Evolutionary conservation across 164 flowering plant species (phyloP), one percentile per base, ranked within the genome.

Genomic region (Magnolia sinica): DNA sequence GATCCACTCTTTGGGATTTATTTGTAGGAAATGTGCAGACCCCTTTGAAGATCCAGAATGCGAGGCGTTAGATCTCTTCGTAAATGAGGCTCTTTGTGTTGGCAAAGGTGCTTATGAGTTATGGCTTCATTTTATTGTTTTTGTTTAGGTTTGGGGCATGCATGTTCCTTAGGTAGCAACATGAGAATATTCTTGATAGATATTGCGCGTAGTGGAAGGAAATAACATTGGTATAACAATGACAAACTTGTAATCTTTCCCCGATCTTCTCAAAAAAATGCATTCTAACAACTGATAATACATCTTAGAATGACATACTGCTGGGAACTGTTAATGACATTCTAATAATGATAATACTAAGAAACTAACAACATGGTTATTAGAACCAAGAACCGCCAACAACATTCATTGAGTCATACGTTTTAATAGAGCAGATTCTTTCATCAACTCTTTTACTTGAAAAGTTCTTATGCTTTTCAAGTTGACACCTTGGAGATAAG

Each of bases 31-130:
- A 81, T 86, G 88, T 79, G 65, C 88, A 72, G 98, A 96, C 87
- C 97, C 98, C 24, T 96, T 96, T 82, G 99, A 96, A 19, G 81
- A 86, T 37, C 99, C 99, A 52, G 98, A 96, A 82, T 92, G 94
- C 78, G 98, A 92, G 80, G 99, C 99, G 55, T 76, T 83, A 77
- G 93, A 96, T 85, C 9, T 96, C 51, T 96, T 96, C 71, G 90
- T 96, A 72, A 92, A 96, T 80, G 92, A 90, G 83, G 80, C 85
- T 84, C 82, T 87, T 66, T 96, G 99, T 82, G 79, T 85, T 81
- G 99, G 99, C 55, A 87, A 85, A 92, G 96, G 99, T 96, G 83
- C 76, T 55, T 3, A 7, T 55, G 61, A 11, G 18, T 55, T 3
- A 50, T 64, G 23, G 50, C 71, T 72, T 74, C 55, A 4, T 61